Percentiles rank a stretch among this genome's conserved stretches.
These are phyloP conservation scores for Cladosporium velox DNA, from an alignment of 2,329 filamentous ascomycete genomes.

Conservation along the genomic window DNA sequence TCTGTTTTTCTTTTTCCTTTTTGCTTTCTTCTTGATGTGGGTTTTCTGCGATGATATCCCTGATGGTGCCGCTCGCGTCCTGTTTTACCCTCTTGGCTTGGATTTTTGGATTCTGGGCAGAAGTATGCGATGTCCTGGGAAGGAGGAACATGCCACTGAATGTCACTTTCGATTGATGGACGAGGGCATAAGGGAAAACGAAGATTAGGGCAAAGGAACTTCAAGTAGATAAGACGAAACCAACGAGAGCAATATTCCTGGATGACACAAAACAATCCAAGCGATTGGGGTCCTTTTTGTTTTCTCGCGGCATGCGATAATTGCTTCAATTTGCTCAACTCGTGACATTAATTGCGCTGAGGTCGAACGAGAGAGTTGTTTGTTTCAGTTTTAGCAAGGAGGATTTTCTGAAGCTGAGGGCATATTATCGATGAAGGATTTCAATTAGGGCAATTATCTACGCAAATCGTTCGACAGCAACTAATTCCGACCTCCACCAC, in stretches of 20 bases:
- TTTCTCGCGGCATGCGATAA: neutral
- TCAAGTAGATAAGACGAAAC: neutral
- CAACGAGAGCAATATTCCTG: neutral
- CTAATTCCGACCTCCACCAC: neutral
- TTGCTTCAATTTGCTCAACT: neutral
- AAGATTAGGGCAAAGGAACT: neutral
- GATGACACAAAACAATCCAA: neutral
- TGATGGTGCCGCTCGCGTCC: slow-evolving; percentile 6
- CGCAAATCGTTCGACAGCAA: neutral
- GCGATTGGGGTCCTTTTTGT: neutral
- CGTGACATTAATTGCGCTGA: neutral
- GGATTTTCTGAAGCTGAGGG: neutral
- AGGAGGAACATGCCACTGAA: neutral
- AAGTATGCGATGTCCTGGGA: neutral
- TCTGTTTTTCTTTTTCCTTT: neutral
- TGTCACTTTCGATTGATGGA: neutral
- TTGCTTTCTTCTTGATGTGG: neutral
- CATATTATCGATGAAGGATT: neutral
- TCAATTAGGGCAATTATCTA: neutral
- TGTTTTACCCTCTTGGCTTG: neutral
- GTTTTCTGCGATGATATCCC: slow-evolving; percentile 11
- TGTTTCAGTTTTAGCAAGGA: neutral
- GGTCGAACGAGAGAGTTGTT: neutral
- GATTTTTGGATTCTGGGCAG: neutral
- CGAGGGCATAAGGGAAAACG: neutral